Evolutionary conservation across 192 early-diverging fungal genomes (phyloP).

Genomic region (Mycoemilia scoparia): DNA sequence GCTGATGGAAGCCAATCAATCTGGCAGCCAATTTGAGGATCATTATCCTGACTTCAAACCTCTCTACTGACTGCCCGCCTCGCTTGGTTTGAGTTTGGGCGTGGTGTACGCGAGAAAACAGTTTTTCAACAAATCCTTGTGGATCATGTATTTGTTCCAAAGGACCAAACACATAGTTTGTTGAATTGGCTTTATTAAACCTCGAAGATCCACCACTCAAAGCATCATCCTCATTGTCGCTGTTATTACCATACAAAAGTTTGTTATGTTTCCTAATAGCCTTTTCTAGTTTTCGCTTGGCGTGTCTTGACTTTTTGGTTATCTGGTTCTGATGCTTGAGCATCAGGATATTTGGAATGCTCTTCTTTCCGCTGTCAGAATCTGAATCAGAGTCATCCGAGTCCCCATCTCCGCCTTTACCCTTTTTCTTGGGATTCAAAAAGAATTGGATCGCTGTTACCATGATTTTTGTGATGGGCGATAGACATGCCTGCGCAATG

Average conservation of each 20-base stretch:
- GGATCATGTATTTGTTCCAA: constrained; percentile 91
- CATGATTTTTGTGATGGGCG: constrained; percentile 73
- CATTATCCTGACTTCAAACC: constrained; percentile 78
- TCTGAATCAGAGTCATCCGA: constrained; percentile 54
- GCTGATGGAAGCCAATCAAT: constrained; percentile 88
- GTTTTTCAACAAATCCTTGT: constrained; percentile 89
- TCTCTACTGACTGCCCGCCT: constrained; percentile 45
- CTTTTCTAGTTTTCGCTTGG: constrained; percentile 56
- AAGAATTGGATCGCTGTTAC: constrained; percentile 92
- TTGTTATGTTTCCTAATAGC: constrained; percentile 28
- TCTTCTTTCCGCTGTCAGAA: constrained; percentile 18
- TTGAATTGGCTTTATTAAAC: constrained; percentile 39
- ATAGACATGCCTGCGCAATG: constrained; percentile 91
- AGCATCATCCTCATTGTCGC: constrained; percentile 8
- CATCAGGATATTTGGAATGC: constrained; percentile 42
- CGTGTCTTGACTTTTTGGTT: constrained; percentile 76
- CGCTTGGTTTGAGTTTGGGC: constrained; percentile 24
- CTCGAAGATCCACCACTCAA: constrained; percentile 34
- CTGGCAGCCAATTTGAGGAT: constrained; percentile 89
- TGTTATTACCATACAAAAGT: constrained; percentile 37
- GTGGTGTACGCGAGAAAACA: constrained; percentile 63
- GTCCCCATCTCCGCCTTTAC: constrained; percentile 44
- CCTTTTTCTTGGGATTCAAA: constrained; percentile 46
- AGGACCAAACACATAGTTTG: constrained; percentile 81
- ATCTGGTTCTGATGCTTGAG: constrained; percentile 63